These are phyloP conservation scores for Hypoxylon crocopeplum DNA, from an alignment of 495 filamentous ascomycete species.

Conservation along the genomic window DNA sequence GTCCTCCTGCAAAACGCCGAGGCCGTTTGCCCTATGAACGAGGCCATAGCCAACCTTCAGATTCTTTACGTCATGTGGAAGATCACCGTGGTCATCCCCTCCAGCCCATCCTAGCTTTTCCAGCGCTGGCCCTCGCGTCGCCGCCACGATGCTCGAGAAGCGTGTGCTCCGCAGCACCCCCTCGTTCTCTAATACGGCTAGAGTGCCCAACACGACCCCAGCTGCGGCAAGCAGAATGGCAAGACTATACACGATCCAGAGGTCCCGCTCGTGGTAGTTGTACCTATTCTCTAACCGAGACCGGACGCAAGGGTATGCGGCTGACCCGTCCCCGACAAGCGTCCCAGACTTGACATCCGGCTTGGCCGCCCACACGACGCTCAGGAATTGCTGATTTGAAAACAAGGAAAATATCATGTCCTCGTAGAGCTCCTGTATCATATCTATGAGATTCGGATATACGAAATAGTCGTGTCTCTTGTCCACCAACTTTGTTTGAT, in stretches of 20 bases:
- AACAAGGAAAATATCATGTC: constrained; percentile 47
- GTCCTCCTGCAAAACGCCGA: constrained; percentile 12
- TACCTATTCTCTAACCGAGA: constrained; percentile 41
- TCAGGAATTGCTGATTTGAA: constrained; percentile 42
- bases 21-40: constrained; percentile 18
- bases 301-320: constrained; percentile 41
- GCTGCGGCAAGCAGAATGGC: constrained; percentile 36
- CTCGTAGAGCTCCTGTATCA: constrained; percentile 44
- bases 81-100: constrained; percentile 1
- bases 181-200: constrained; percentile 43
- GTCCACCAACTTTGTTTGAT: constrained; percentile 47
- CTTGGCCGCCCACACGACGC: constrained; percentile 46
- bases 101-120: constrained; percentile 40
- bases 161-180: constrained; percentile 42
- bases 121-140: constrained; percentile 45
- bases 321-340: constrained; percentile 8
- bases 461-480: constrained; percentile 40
- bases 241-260: constrained; percentile 50
- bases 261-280: constrained; percentile 41
- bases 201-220: constrained; percentile 32
- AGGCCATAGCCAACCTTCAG: constrained; percentile 44
- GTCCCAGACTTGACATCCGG: constrained; percentile 38
- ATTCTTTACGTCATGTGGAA: constrained; percentile 29
- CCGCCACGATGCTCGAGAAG: constrained; percentile 47
- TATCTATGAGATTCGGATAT: constrained; percentile 12